Conservation (phyloP, 768 basidiomycete genomes). For the Lentinula aciculospora region DNA sequence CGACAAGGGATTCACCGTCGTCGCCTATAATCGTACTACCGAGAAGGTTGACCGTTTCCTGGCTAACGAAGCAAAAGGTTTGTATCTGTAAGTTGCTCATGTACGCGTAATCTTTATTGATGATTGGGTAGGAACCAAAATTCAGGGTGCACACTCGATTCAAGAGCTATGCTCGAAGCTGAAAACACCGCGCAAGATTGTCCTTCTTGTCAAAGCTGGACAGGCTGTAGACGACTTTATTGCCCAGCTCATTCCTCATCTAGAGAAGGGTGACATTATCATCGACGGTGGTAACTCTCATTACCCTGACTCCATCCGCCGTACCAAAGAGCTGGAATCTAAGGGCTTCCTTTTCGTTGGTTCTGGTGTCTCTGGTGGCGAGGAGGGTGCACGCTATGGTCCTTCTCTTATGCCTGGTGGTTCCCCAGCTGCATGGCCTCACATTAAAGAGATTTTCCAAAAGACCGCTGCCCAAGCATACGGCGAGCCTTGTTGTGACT, state of each 20-base stretch:
- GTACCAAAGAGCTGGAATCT: constrained; percentile 84
- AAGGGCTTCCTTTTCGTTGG: constrained; percentile 98
- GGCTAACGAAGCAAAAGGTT: constrained; percentile 96
- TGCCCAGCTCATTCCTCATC: constrained; percentile 76
- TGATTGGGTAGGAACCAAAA: constrained; percentile 70
- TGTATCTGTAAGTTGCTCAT: not conserved
- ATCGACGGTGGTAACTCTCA: constrained; percentile 99
- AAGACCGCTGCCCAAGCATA: constrained; percentile 92
- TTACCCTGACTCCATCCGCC: constrained; percentile 97
- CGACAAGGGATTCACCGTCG: constrained; percentile 98
- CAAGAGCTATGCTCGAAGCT: constrained; percentile 89
- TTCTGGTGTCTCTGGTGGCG: constrained; percentile 98
- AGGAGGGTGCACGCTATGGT: constrained; percentile 96
- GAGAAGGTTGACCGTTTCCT: constrained; percentile 96
- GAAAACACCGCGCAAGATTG: constrained; percentile 93
- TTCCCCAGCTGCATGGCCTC: constrained; percentile 88
- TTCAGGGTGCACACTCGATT: constrained; percentile 92
- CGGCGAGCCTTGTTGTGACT: constrained; percentile 98
- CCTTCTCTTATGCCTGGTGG: constrained; percentile 99
- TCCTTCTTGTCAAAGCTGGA: constrained; percentile 98
- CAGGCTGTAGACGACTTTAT: constrained; percentile 96
- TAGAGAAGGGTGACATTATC: constrained; percentile 96
- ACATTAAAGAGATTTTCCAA: constrained; percentile 98
- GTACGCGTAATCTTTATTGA: constrained; percentile 4
- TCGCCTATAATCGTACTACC: constrained; percentile 95